These are phyloP conservation scores for Pestalotiopsis fici DNA, from an alignment of 2,329 filamentous ascomycete species.

Conservation along the genomic window DNA sequence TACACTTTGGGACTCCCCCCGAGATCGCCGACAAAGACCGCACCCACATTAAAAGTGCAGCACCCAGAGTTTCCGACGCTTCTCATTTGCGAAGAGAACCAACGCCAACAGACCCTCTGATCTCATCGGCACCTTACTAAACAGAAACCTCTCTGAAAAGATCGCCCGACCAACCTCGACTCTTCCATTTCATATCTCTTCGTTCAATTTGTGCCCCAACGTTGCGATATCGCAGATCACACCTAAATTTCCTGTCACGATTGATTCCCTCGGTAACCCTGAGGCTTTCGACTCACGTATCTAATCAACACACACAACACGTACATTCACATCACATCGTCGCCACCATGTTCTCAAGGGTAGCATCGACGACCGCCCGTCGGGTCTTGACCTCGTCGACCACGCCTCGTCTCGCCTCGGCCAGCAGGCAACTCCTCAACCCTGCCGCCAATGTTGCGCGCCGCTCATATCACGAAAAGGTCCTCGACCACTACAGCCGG, in stretches of 20 bases:
- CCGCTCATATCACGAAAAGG: constrained; percentile 56
- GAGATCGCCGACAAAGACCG: constrained; percentile 34
- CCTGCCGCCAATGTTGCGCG: constrained; percentile 39
- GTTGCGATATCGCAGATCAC: constrained; percentile 3
- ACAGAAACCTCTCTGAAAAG: not conserved
- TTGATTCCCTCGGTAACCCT: constrained; percentile 5
- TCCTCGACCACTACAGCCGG: constrained; percentile 81
- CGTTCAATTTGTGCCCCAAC: not conserved
- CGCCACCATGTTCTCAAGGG: constrained; percentile 17
- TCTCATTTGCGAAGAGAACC: not conserved
- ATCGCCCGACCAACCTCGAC: constrained; percentile 5
- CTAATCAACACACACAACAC: not conserved
- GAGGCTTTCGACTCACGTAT: not conserved
- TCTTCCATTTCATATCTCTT: constrained; percentile 5
- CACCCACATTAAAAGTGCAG: constrained; percentile 10
- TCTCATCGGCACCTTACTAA: constrained; percentile 9
- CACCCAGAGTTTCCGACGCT: constrained; percentile 6
- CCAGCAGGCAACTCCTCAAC: constrained; percentile 41
- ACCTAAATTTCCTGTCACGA: not conserved
- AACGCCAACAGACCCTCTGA: constrained; percentile 1
- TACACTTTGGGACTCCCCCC: constrained; percentile 15
- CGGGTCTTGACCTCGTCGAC: constrained; percentile 38
- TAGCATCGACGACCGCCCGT: constrained; percentile 31
- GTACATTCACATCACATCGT: constrained; percentile 11
- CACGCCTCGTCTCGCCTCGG: constrained; percentile 36